Conservation (phyloP, 768 basidiomycete species). For the Leccinum incarnatum region DNA sequence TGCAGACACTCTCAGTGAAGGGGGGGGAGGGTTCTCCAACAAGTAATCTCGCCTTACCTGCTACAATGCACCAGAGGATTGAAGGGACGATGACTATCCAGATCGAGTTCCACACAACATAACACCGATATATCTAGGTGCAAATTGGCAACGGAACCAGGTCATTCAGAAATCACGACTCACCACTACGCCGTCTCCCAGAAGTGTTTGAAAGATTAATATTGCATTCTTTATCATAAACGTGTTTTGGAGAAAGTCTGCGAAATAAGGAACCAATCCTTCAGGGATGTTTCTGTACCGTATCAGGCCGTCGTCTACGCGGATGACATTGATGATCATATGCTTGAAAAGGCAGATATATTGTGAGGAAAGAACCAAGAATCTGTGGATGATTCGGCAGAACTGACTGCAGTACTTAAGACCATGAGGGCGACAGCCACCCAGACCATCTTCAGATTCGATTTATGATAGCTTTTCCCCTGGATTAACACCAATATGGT, state of each 20-base stretch:
- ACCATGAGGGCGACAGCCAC: background rate
- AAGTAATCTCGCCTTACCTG: background rate
- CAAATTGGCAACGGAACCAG: background rate
- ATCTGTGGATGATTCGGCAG: background rate
- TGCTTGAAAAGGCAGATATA: background rate
- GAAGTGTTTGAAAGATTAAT: background rate
- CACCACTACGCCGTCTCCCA: background rate
- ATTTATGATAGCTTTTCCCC: background rate
- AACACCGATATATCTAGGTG: background rate
- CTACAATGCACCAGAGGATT: background rate
- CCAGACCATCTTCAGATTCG: background rate
- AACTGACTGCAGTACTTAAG: background rate
- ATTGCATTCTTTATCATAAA: background rate
- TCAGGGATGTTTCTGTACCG: background rate
- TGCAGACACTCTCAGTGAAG: background rate
- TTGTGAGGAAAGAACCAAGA: background rate
- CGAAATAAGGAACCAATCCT: background rate
- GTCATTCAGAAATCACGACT: background rate
- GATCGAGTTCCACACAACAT: background rate
- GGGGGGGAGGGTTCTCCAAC: background rate
- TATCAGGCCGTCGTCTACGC: background rate
- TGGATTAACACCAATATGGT: background rate
- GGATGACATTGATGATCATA: background rate
- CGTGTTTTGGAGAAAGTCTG: background rate
- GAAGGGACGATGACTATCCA: background rate